Percentiles rank a stretch among this genome's conserved stretches.
phyloP scores from a whole-genome alignment of 2,329 filamentous ascomycete genomes.

The Aureobasidium sp. region DNA sequence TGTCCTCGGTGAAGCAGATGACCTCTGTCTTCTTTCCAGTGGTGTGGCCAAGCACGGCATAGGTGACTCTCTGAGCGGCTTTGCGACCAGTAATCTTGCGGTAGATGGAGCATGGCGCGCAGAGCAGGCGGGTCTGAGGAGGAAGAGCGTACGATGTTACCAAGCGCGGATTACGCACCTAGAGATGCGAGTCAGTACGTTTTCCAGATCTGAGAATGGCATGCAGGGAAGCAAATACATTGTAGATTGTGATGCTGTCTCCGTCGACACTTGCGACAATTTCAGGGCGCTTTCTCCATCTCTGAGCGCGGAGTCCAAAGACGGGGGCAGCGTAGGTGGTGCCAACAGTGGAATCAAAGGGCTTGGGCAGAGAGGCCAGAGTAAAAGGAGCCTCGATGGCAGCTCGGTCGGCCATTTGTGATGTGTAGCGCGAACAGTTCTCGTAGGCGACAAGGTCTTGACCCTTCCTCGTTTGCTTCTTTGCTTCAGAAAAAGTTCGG shows the following conservation, averaged over 20 bases:
- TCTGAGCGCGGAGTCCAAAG: conserved; percentile 44
- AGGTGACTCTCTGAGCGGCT: conserved; percentile 45
- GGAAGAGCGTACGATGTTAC: conserved; percentile 54
- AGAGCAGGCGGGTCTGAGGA: conserved; percentile 48
- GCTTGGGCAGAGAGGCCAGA: conserved; percentile 36
- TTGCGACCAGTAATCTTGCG: conserved; percentile 37
- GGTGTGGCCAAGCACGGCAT: conserved; percentile 31
- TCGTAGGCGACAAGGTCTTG: background rate
- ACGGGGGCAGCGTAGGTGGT: conserved; percentile 38
- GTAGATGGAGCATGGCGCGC: conserved; percentile 50
- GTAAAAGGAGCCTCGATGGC: conserved; percentile 30
- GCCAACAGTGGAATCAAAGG: conserved; percentile 32
- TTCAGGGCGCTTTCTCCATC: conserved; percentile 55
- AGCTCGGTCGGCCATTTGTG: conserved; percentile 8
- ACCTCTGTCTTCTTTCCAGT: conserved; percentile 38
- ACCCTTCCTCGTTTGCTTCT: background rate
- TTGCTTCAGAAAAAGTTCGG: background rate
- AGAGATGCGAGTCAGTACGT: background rate
- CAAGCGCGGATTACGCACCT: conserved; percentile 53
- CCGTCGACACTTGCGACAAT: conserved; percentile 51
- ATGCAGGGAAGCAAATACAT: conserved; percentile 34
- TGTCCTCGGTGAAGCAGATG: conserved; percentile 46
- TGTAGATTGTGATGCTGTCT: conserved; percentile 54
- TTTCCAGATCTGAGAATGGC: background rate
- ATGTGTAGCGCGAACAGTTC: background rate